Evolutionary conservation across 305 asterid species (phyloP).

Genomic region (Andrographis paniculata): DNA sequence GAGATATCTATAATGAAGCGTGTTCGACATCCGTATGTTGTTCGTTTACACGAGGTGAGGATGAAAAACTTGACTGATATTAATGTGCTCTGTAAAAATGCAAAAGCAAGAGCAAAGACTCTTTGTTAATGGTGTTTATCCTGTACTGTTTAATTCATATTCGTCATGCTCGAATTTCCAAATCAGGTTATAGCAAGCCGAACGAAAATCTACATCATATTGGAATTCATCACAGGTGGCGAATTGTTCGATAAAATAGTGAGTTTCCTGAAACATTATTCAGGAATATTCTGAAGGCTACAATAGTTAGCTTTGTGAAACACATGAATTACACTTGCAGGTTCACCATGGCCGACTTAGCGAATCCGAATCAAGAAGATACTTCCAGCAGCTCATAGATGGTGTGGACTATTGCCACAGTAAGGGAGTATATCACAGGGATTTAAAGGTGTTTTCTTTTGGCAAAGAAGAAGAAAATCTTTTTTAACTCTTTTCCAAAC

Average conservation of each 20-base stretch:
- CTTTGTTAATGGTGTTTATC: constrained; percentile 7
- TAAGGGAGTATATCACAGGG: constrained; percentile 95
- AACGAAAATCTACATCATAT: constrained; percentile 87
- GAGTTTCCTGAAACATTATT: constrained; percentile 30
- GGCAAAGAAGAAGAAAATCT: not conserved
- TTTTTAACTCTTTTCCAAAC: constrained; percentile 10
- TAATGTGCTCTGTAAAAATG: constrained; percentile 3
- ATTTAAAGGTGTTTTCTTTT: constrained; percentile 56
- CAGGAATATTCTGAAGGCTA: constrained; percentile 11
- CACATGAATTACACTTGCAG: constrained; percentile 29
- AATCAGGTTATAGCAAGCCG: constrained; percentile 92
- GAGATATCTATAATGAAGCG: constrained; percentile 98
- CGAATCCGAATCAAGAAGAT: constrained; percentile 92
- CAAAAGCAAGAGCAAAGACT: not conserved
- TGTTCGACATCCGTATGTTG: constrained; percentile 85
- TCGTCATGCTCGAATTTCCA: constrained; percentile 13
- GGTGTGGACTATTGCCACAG: constrained; percentile 97
- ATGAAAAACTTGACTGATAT: constrained; percentile 21
- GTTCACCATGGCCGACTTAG: constrained; percentile 91
- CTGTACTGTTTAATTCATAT: constrained; percentile 9
- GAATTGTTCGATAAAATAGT: constrained; percentile 96
- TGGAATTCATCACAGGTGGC: constrained; percentile 98
- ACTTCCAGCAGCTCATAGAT: constrained; percentile 96
- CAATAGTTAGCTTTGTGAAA: constrained; percentile 2
- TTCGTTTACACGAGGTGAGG: constrained; percentile 89